A percentile compares a stretch with the other conserved stretches of the same genome.
Evolutionary conservation across 108 stramenopile species (phyloP).

Genomic region (Nannochloropsis salina): DNA sequence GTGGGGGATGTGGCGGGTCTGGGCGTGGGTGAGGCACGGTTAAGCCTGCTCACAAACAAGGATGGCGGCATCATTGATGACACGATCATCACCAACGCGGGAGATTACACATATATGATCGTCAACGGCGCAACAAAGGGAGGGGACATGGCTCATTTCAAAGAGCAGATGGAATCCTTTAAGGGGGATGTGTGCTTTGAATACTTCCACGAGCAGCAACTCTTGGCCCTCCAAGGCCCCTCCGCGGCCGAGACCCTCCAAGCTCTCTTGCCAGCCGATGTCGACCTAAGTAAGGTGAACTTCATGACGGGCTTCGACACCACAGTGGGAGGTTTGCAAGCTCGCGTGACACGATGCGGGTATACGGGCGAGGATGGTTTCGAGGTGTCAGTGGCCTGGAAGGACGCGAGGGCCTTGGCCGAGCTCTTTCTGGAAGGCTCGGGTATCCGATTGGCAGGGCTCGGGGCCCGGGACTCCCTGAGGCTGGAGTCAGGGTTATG

Average conservation of each 20-base stretch:
- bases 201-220: slow-evolving; percentile 67
- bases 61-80: slow-evolving; percentile 95
- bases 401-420: slow-evolving; percentile 37
- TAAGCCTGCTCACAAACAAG: slow-evolving; percentile 81
- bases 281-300: slow-evolving; percentile 75
- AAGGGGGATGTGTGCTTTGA: slow-evolving; percentile 49
- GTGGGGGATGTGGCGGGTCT: slow-evolving; percentile 84
- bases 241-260: slow-evolving; percentile 68
- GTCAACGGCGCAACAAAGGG: slow-evolving; percentile 97
- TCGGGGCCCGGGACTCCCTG: slow-evolving; percentile 95
- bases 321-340: slow-evolving; percentile 75
- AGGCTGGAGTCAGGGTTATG: slow-evolving; percentile 97
- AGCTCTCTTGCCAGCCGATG: slow-evolving; percentile 66
- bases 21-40: slow-evolving; percentile 56
- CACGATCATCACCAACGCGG: slow-evolving; percentile 88
- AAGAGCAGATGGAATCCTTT: slow-evolving; percentile 40
- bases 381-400: slow-evolving; percentile 77
- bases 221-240: slow-evolving; percentile 92
- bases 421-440: neutral
- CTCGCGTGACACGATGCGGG: slow-evolving; percentile 93
- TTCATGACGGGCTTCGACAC: slow-evolving; percentile 86
- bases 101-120: slow-evolving; percentile 63
- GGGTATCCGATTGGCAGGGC: slow-evolving; percentile 76
- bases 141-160: slow-evolving; percentile 80
- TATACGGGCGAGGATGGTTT: slow-evolving; percentile 99